Evolutionary conservation across 2,329 filamentous ascomycete species (phyloP), one percentile per base, ranked within the genome.

Genomic region (Hymenoscyphus fraxineus): DNA sequence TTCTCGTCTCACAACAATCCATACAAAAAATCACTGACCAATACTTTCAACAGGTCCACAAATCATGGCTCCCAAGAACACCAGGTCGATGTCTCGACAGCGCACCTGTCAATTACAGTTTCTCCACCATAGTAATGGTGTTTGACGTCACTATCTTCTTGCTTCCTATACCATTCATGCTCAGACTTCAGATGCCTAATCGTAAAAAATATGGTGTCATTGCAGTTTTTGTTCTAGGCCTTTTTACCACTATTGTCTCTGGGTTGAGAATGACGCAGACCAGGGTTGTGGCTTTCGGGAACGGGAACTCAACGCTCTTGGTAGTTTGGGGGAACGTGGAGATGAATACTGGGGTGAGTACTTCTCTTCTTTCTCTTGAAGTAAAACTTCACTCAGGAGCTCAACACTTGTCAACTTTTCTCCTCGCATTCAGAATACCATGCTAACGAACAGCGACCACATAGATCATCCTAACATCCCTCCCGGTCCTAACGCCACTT

Each of bases 311-410:
- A 0, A 85, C 83, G 4, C 82, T 83, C 79, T 75, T 85, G 12
- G 77, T 85, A 0, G 74, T 85, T 0, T 85, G 83, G 83, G 83
- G 83, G 4, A 81, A 80, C 1, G 81, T 85, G 63, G 83, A 85
- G 70, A 82, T 85, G 72, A 85, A 85, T 67, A 79, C 85, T 38
- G 83, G 83, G 12, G 82, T 84, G 77, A 71, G 81, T 68, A 27
- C 22, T 19, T 38, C 5, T 27, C 1, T 40, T 57, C 19, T 54
- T 47, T 15, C 22, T 31, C 22, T 22, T 12, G n/a, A 12, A 7
- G 3, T 27, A 6, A 35, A 10, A 6, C 9, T 35, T 35, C 7
- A 35, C 35, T 9, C 35, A 2, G 1, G 35, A 35, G 9, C 4
- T 10, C 9, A 35, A 10, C 35, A 35, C 6, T 35, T 35, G 4